Evolutionary conservation across 1,284 basidiomycete species (phyloP).

Genomic region (Mycosarcoma mackinlayi): DNA sequence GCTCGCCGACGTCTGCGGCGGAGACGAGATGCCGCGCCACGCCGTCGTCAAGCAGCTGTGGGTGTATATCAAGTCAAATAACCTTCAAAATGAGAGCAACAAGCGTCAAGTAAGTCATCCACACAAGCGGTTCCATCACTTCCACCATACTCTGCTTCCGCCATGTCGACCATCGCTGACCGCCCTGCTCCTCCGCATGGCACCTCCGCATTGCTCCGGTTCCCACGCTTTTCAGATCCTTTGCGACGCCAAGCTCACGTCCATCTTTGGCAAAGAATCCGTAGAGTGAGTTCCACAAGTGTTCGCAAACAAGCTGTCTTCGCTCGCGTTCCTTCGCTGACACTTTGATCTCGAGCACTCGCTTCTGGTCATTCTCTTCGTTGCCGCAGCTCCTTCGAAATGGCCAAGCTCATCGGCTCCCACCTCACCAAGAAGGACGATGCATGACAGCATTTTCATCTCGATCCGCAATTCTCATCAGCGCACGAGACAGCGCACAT

Average conservation of each 20-base stretch:
- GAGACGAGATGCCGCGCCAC: constrained; percentile 76
- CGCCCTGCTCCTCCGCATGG: too few relatives aligned
- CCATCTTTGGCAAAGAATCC: constrained; percentile 79
- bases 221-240: constrained; percentile 74
- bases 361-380: background rate
- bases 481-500: background rate
- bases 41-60: constrained; percentile 87
- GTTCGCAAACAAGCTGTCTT: background rate
- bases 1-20: constrained; percentile 66
- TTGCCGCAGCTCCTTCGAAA: constrained; percentile 62
- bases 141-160: background rate
- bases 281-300: constrained; percentile 73
- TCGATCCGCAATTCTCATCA: background rate
- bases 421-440: constrained; percentile 64
- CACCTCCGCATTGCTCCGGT: background rate
- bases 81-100: constrained; percentile 82
- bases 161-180: too few relatives aligned
- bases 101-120: constrained; percentile 70
- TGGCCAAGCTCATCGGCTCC: constrained; percentile 66
- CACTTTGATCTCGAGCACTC: too few relatives aligned
- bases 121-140: background rate
- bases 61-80: constrained; percentile 82
- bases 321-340: constrained; percentile 1
- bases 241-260: constrained; percentile 77
- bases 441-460: constrained; percentile 12